Percentiles rank a stretch among this genome's conserved stretches.
These are phyloP conservation scores for Wickerhamiella lipophila DNA, from an alignment of 805 yeast species.

Conservation along the genomic window DNA sequence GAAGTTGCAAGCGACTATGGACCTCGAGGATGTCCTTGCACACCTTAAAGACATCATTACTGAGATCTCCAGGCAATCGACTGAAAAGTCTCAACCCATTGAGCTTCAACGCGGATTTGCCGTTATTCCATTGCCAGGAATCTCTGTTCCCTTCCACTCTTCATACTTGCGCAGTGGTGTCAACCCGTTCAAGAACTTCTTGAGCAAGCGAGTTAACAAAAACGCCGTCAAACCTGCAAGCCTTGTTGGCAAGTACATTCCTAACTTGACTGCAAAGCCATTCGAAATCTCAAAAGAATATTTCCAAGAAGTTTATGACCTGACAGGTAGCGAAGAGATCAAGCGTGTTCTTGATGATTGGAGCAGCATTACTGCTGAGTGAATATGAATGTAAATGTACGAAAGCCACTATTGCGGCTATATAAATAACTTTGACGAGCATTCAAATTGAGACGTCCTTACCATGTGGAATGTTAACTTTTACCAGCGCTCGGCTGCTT, in stretches of 20 bases:
- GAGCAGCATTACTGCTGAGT: slow-evolving; percentile 54
- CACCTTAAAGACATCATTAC: slow-evolving; percentile 78
- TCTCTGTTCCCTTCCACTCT: slow-evolving; percentile 99
- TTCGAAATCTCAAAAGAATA: slow-evolving; percentile 92
- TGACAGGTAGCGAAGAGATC: slow-evolving; percentile 85
- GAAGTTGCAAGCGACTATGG: slow-evolving; percentile 67
- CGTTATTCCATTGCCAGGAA: slow-evolving; percentile 94
- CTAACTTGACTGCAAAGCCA: slow-evolving; percentile 96
- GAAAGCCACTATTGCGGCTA: neutral
- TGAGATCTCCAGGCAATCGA: slow-evolving; percentile 70
- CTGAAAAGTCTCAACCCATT: slow-evolving; percentile 90
- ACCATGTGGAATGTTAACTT: too few relatives aligned
- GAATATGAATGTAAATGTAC: neutral
- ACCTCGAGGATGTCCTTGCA: slow-evolving; percentile 76
- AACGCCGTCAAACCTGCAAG: slow-evolving; percentile 91
- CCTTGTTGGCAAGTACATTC: slow-evolving; percentile 90
- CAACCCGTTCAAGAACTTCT: slow-evolving; percentile 95
- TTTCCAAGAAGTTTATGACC: slow-evolving; percentile 86
- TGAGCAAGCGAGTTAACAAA: slow-evolving; percentile 88
- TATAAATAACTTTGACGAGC: neutral
- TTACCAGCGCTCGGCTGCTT: too few relatives aligned
- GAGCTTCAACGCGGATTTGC: slow-evolving; percentile 97
- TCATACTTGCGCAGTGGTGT: slow-evolving; percentile 98
- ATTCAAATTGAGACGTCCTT: too few relatives aligned
- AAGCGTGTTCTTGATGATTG: slow-evolving; percentile 86